Evolutionary conservation across 805 yeast species (phyloP).

Genomic region (Pichia paraexigua): DNA sequence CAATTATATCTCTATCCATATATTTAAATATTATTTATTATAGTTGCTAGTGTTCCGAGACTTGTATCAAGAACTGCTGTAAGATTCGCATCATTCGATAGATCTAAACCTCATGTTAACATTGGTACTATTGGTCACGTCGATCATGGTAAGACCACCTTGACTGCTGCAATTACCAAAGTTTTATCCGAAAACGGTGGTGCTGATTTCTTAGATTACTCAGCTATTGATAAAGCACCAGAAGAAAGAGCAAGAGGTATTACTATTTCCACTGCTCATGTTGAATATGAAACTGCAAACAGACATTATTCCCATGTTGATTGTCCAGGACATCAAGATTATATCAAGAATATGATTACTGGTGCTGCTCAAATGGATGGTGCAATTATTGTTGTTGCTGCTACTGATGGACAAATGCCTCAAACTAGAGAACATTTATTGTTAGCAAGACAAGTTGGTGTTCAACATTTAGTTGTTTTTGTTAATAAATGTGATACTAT

Average conservation of each 20-base stretch:
- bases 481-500: constrained; percentile 97
- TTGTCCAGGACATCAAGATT: constrained; percentile 98
- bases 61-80: constrained; percentile 18
- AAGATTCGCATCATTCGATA: constrained; percentile 68
- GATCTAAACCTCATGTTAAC: constrained; percentile 90
- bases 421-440: constrained; percentile 98
- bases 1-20: not conserved
- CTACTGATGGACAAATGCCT: constrained; percentile 99
- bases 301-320: constrained; percentile 98
- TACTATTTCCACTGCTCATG: constrained; percentile 96
- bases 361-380: constrained; percentile 99
- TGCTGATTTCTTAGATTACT: constrained; percentile 88
- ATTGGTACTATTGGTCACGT: constrained; percentile 98
- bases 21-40: not conserved
- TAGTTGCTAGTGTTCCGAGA: constrained; percentile 14
- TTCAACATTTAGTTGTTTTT: constrained; percentile 91
- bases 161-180: constrained; percentile 98
- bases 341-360: constrained; percentile 97
- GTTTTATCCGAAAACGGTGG: constrained; percentile 82
- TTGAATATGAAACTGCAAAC: constrained; percentile 89
- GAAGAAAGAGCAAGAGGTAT: constrained; percentile 99
- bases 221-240: constrained; percentile 93
- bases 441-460: constrained; percentile 99
- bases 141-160: constrained; percentile 97
- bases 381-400: constrained; percentile 98